Evolutionary conservation across 306 rosid genomes (phyloP).

Genomic region (Cyclanthera cordifolia): DNA sequence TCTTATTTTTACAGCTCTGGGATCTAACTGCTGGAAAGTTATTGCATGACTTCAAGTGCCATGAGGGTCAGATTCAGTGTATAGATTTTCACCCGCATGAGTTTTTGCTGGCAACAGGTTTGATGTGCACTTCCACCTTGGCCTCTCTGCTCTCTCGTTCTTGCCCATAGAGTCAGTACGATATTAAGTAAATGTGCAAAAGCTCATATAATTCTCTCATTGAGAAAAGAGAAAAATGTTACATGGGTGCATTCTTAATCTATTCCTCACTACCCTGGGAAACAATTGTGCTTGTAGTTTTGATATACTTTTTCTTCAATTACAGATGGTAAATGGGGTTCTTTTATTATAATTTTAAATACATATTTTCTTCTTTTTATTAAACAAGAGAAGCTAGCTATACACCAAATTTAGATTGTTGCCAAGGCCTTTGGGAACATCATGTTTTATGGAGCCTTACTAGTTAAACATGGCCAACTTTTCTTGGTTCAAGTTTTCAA

Average conservation of each 20-base stretch:
- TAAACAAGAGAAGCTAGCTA: neutral
- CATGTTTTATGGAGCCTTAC: neutral
- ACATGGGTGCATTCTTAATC: neutral
- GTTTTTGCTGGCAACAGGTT: conserved; percentile 95
- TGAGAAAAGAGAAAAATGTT: neutral
- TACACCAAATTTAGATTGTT: neutral
- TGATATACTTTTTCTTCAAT: neutral
- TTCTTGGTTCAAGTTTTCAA: neutral
- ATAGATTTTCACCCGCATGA: conserved; percentile 97
- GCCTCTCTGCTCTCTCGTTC: neutral
- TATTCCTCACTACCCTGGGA: neutral
- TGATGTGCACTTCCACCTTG: conserved; percentile 21
- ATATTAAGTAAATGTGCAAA: neutral
- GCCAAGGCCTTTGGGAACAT: neutral
- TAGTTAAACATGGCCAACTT: neutral
- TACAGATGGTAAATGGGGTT: too few species aligned
- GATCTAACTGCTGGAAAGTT: conserved; percentile 97
- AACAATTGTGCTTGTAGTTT: neutral
- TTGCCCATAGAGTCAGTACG: neutral
- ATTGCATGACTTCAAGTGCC: conserved; percentile 84
- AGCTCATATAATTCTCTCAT: neutral
- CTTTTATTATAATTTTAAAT: neutral
- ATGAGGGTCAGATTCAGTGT: conserved; percentile 93
- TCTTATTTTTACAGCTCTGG: conserved; percentile 61
- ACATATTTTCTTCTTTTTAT: neutral